These are phyloP conservation scores for Daldinia vernicosa DNA, from an alignment of 495 filamentous ascomycete genomes.

Conservation along the genomic window DNA sequence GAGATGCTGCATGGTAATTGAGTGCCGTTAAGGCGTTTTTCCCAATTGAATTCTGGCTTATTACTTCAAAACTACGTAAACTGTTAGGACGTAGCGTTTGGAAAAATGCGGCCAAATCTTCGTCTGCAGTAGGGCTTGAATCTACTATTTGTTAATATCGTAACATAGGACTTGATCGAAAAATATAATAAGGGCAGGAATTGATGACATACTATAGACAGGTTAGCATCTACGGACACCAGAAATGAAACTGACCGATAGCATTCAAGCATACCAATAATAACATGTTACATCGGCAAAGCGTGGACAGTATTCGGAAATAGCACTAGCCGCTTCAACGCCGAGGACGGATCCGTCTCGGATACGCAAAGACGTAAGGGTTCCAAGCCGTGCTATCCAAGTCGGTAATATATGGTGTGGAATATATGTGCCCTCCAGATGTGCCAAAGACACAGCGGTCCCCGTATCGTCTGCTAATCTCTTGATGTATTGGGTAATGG, in stretches of 20 bases:
- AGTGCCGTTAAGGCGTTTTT: conserved; percentile 66
- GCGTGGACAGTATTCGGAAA: conserved; percentile 65
- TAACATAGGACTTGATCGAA: neutral
- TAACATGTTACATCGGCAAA: conserved; percentile 70
- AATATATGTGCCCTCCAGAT: conserved; percentile 48
- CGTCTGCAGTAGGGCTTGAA: conserved; percentile 55
- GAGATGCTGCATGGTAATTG: conserved; percentile 63
- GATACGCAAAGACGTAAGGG: conserved; percentile 59
- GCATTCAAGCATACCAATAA: conserved; percentile 33
- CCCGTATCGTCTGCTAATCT: conserved; percentile 44
- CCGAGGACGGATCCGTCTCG: conserved; percentile 66
- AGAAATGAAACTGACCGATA: neutral
- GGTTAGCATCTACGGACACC: neutral
- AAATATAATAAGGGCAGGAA: neutral
- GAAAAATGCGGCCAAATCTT: conserved; percentile 67
- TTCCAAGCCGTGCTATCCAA: conserved; percentile 51
- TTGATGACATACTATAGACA: conserved; percentile 17
- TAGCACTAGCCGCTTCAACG: conserved; percentile 59
- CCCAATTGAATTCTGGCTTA: conserved; percentile 61
- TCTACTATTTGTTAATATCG: conserved; percentile 19
- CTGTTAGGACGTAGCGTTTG: conserved; percentile 63
- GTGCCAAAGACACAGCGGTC: conserved; percentile 57
- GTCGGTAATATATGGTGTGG: conserved; percentile 43
- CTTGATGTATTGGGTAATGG: conserved; percentile 49
- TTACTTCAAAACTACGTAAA: conserved; percentile 66